Base-by-base conservation (phyloP, 1,284 basidiomycete species). In the Stygiomarasmius scandens region DNA sequence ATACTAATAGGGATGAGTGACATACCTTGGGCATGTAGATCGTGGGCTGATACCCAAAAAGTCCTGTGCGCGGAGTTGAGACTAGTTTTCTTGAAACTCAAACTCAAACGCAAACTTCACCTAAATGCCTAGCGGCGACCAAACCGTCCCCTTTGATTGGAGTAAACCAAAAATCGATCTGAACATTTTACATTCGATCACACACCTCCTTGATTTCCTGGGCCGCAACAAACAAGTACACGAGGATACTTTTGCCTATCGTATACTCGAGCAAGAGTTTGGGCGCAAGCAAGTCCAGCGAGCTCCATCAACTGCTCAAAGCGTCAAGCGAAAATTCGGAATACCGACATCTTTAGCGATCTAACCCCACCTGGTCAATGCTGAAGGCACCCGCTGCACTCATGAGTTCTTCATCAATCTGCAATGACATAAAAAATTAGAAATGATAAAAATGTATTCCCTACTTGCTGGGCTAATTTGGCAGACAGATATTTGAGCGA, bases 391-490 rank as follows among this genome's bases (percentile, higher is more conserved):
- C 93, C 10, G 81, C 76, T 3, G 84, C 65, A 59, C 82, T 87
- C 95, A 97, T 96, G 55, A 97, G 85, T 70, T 96, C 92, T 66
- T 93, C 90, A 68, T 97, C 95, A 61, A 97, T 95, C 91, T 95
- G 47, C 29, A 57, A 55, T 45, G 55, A 34, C 22, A 48, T 59
- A 22, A 44, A n/a, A 52, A n/a, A 3, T 43, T 19, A 19, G 23
- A 4, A 10, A 8, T 2, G 14, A 32, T 10, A 16, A 12, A 44
- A 27, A 22, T 14, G 6, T 54, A 64, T 58, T 29, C 49, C 68
- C 64, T 61, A 89, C 92, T 77, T 93, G 90, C 73, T 94, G 92
- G 16, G 93, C 92, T 58, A 93, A 74, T 67, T 79, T 87, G 48
- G 92, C 87, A 23, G 89, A 86, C 45, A 95, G 80, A 71, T 92